Evolutionary conservation across 225 moss, liverwort and hornwort species (phyloP).

Genomic region (Straminergon stramineum): DNA sequence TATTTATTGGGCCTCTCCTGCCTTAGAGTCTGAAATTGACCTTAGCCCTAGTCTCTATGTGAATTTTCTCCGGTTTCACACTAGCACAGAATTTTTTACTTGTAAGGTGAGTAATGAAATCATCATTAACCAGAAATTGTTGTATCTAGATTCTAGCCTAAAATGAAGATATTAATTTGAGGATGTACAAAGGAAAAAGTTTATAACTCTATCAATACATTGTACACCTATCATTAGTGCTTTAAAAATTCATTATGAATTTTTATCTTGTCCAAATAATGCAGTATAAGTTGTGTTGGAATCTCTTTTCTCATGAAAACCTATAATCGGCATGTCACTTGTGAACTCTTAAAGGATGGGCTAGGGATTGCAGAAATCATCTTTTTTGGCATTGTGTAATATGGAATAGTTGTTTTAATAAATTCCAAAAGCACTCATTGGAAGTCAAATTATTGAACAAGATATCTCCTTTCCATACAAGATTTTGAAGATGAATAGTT

Average conservation of each 20-base stretch:
- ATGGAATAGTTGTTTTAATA: no score
- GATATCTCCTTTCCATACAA: no score
- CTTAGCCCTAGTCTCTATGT: not conserved
- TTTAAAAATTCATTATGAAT: not conserved
- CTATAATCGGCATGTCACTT: not conserved
- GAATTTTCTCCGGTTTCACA: not conserved
- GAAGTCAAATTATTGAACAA: no score
- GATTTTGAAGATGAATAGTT: no score
- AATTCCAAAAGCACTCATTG: no score
- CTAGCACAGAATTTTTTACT: not conserved
- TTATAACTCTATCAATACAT: not conserved
- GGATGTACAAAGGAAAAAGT: not conserved
- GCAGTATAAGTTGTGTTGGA: not conserved
- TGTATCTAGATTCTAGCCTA: not conserved
- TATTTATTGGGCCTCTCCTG: not conserved
- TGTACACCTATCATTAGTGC: not conserved
- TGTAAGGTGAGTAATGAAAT: not conserved
- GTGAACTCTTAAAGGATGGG: no score
- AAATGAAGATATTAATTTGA: not conserved
- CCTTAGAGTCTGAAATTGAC: not conserved
- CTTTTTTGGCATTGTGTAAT: no score
- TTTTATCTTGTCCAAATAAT: not conserved
- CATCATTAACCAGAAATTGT: not conserved
- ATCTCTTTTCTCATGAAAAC: not conserved
- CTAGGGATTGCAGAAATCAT: no score